Percentiles rank a stretch among this genome's conserved stretches.
Evolutionary conservation across 2,329 filamentous ascomycete species (phyloP).

Genomic region (Aureobasidium sp.): DNA sequence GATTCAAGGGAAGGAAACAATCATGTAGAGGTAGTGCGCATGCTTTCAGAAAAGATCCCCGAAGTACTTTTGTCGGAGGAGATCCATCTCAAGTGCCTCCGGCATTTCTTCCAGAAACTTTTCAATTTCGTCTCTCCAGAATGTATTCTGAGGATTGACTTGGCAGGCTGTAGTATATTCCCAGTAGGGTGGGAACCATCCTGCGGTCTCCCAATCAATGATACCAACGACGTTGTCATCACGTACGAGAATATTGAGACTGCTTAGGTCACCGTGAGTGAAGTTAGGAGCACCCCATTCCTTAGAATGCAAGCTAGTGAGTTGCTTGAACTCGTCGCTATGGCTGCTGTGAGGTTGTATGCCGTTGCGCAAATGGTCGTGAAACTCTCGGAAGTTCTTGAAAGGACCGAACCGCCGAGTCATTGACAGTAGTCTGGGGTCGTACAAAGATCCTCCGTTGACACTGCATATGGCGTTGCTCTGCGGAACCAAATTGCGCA

Average conservation of each 20-base stretch:
- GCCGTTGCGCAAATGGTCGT: background rate
- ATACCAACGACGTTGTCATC: conserved; percentile 40
- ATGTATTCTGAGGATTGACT: conserved; percentile 34
- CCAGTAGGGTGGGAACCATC: conserved; percentile 45
- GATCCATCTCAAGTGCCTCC: conserved; percentile 37
- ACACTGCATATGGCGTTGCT: background rate
- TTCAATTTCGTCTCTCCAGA: conserved; percentile 29
- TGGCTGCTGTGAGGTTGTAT: background rate
- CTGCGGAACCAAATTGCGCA: background rate
- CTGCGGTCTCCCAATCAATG: conserved; percentile 41
- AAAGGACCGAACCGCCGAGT: background rate
- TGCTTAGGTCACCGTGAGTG: conserved; percentile 46
- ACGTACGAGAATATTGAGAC: conserved; percentile 37
- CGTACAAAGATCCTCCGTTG: background rate
- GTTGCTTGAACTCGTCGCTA: background rate
- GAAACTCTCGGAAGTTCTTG: background rate
- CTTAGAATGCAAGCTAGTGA: background rate
- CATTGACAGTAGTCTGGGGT: background rate
- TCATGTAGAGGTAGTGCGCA: background rate
- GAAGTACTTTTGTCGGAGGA: conserved; percentile 24
- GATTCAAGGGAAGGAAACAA: background rate
- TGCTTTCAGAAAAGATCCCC: background rate
- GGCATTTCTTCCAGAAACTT: conserved; percentile 34
- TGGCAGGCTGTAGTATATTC: conserved; percentile 36
- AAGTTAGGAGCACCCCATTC: conserved; percentile 36